Conservation (phyloP, 2,329 filamentous ascomycete species). For the Sporothrix curviconia region DNA sequence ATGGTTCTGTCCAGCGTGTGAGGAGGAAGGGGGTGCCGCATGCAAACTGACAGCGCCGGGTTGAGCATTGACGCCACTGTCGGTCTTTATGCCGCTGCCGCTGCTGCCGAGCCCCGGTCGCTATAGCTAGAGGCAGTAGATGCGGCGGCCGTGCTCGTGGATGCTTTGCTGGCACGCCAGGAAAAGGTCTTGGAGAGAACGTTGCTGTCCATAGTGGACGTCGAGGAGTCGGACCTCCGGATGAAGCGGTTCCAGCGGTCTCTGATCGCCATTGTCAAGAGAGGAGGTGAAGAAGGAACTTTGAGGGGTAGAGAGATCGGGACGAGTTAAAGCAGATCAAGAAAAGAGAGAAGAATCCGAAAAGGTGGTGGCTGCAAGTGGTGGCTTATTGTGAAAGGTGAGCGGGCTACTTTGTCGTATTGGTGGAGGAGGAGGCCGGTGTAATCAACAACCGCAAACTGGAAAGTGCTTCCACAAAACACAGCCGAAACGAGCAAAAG, state of each 20-base stretch:
- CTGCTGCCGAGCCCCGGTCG: slow-evolving; percentile 4
- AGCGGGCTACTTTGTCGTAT: neutral
- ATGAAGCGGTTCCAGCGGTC: slow-evolving; percentile 18
- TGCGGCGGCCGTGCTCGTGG: neutral
- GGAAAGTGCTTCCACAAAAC: neutral
- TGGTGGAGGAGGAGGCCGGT: neutral
- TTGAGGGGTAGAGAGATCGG: too few species aligned
- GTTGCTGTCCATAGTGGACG: neutral
- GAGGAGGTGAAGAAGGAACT: neutral
- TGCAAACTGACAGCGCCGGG: neutral
- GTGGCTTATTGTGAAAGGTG: neutral
- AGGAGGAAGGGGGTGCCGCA: neutral
- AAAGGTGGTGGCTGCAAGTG: neutral
- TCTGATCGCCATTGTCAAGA: slow-evolving; percentile 19
- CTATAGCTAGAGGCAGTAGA: neutral
- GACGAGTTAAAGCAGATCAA: neutral
- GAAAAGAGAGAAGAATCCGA: neutral
- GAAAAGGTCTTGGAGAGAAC: slow-evolving; percentile 13
- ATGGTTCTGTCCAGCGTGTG: neutral
- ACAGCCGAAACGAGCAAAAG: neutral
- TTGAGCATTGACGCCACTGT: neutral
- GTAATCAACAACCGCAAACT: neutral
- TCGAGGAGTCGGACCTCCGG: slow-evolving; percentile 14
- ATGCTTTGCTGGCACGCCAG: slow-evolving; percentile 14
- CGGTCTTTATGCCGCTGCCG: neutral